Evolutionary conservation across 2,329 filamentous ascomycete species (phyloP).

Genomic region (Aspergillus calidoustus): DNA sequence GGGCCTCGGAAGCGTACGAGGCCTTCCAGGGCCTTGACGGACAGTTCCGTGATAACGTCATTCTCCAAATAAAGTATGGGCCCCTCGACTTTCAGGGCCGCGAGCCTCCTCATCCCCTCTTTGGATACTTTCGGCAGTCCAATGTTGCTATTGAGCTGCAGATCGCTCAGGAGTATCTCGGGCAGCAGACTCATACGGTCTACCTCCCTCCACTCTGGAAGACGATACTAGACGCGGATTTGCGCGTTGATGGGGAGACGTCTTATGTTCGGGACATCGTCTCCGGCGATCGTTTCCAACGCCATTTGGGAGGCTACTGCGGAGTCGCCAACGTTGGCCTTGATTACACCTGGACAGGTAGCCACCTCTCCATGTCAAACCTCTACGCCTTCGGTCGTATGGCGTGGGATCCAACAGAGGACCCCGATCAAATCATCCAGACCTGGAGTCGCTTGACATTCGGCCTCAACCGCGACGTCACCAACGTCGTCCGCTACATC

Average conservation of each 20-base stretch:
- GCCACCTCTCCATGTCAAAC: slow-evolving; percentile 72
- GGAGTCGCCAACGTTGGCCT: slow-evolving; percentile 70
- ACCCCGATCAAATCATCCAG: slow-evolving; percentile 58
- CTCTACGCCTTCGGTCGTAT: slow-evolving; percentile 71
- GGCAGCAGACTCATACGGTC: slow-evolving; percentile 71
- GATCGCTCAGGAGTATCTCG: slow-evolving; percentile 71
- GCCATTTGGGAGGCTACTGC: slow-evolving; percentile 64
- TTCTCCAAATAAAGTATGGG: slow-evolving; percentile 75
- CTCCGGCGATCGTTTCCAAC: slow-evolving; percentile 62
- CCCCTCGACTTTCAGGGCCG: slow-evolving; percentile 76
- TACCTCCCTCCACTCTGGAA: slow-evolving; percentile 73
- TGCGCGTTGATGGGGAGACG: slow-evolving; percentile 61
- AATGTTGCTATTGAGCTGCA: slow-evolving; percentile 66
- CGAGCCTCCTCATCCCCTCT: slow-evolving; percentile 69
- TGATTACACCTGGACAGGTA: slow-evolving; percentile 70
- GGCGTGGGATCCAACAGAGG: slow-evolving; percentile 64
- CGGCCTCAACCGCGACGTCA: slow-evolving; percentile 57
- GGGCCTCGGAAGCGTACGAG: slow-evolving; percentile 71
- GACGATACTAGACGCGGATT: slow-evolving; percentile 68
- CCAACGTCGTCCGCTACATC: slow-evolving; percentile 64
- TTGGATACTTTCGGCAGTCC: slow-evolving; percentile 56
- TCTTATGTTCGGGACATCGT: slow-evolving; percentile 66
- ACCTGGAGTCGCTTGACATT: slow-evolving; percentile 74
- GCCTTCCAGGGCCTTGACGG: slow-evolving; percentile 69
- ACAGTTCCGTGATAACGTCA: slow-evolving; percentile 70